phyloP scores from a whole-genome alignment of 768 basidiomycete genomes.

The Pholiota conissans region DNA sequence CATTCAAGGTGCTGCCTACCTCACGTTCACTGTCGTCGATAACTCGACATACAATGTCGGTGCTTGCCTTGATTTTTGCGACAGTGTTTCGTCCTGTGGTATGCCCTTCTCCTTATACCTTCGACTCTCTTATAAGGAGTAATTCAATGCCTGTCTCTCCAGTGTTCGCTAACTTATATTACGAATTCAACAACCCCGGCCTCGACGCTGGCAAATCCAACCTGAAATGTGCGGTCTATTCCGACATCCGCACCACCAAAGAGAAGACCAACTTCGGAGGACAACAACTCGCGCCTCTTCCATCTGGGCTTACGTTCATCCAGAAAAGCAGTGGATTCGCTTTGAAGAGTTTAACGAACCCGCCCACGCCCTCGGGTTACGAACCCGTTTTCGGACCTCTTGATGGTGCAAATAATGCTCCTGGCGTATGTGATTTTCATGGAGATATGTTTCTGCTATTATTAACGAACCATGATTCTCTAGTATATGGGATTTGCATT shows the following conservation, averaged over 20 bases:
- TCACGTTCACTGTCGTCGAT: constrained; percentile 1
- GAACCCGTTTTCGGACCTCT: not conserved
- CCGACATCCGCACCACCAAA: constrained; percentile 37
- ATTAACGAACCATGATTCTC: not conserved
- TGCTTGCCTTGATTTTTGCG: constrained; percentile 42
- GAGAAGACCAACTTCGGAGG: constrained; percentile 49
- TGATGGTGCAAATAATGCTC: not conserved
- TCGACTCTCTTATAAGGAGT: too few relatives aligned
- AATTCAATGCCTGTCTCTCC: not conserved
- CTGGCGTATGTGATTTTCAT: not conserved
- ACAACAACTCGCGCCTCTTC: constrained; percentile 36
- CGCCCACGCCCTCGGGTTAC: not conserved
- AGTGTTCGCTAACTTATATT: constrained; percentile 52
- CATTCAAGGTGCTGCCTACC: constrained; percentile 1
- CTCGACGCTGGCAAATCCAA: constrained; percentile 39
- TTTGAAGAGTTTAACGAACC: not conserved
- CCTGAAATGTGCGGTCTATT: constrained; percentile 47
- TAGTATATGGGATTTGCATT: constrained; percentile 55
- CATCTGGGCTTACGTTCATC: constrained; percentile 38
- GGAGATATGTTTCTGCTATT: not conserved
- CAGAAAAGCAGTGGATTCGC: constrained; percentile 39
- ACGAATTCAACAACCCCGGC: constrained; percentile 46
- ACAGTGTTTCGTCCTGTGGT: constrained; percentile 39
- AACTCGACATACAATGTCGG: constrained; percentile 43
- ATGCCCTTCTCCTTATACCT: constrained; percentile 16